These are phyloP conservation scores for Isochrysis galbana DNA, from an alignment of 78 protist species.

Conservation along the genomic window DNA sequence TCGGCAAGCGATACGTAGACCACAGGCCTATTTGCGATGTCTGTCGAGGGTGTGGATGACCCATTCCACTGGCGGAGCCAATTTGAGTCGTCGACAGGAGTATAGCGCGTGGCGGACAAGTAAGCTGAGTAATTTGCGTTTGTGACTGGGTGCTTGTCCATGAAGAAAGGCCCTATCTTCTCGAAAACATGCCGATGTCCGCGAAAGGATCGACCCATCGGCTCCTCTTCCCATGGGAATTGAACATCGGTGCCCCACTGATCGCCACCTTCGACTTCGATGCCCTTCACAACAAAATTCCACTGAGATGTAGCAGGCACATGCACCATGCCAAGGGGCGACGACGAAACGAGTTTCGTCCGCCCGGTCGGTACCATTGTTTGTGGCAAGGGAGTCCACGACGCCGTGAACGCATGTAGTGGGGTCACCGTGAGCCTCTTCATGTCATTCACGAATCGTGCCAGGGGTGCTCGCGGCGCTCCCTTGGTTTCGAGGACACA, in stretches of 20 bases:
- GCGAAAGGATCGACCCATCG: not conserved
- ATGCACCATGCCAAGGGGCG: not conserved
- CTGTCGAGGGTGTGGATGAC: too few species aligned
- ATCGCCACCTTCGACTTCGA: slow-evolving; percentile 3
- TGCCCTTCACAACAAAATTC: not conserved
- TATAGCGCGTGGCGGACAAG: not conserved
- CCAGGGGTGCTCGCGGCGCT: too few species aligned
- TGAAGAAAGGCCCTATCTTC: not conserved
- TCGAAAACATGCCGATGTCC: too few species aligned
- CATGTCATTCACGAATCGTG: too few species aligned
- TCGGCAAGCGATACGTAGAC: not conserved
- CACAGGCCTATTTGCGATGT: not conserved
- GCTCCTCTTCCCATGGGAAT: slow-evolving; percentile 18
- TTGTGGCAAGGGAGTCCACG: not conserved
- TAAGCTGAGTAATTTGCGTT: not conserved
- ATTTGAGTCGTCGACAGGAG: not conserved
- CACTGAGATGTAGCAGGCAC: too few species aligned
- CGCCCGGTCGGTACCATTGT: not conserved
- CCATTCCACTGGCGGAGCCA: not conserved
- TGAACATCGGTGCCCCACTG: slow-evolving; percentile 2
- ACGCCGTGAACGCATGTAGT: not conserved
- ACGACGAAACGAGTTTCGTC: not conserved
- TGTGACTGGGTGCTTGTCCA: not conserved
- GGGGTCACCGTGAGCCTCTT: too few species aligned
- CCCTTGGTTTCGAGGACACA: too few species aligned